Evolutionary conservation across 176 grass and related monocot species (phyloP).

Genomic region (Chrysopogon serrulatus): DNA sequence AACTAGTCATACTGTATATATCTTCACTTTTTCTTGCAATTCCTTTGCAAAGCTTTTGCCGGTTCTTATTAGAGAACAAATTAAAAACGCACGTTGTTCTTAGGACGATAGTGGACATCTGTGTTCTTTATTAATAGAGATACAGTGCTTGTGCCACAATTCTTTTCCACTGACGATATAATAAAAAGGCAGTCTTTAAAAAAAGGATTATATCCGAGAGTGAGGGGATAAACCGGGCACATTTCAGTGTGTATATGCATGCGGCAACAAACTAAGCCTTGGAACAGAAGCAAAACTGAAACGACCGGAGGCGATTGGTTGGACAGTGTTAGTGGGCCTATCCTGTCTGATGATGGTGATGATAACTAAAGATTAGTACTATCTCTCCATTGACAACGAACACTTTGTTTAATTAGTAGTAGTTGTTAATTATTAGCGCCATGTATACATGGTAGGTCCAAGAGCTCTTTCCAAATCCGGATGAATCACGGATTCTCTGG

Average conservation of each 20-base stretch:
- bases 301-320: constrained; percentile 7
- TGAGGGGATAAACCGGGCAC: not conserved
- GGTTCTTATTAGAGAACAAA: not conserved
- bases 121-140: not conserved
- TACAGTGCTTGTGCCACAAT: constrained; percentile 20
- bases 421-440: not conserved
- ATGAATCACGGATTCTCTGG: not conserved
- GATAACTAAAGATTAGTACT: not conserved
- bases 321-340: constrained; percentile 10
- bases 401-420: not conserved
- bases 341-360: not conserved
- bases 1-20: not conserved
- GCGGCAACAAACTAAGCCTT: not conserved
- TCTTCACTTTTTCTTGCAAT: not conserved
- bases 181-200: not conserved
- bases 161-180: not conserved
- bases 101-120: not conserved
- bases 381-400: not conserved
- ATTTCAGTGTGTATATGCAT: not conserved
- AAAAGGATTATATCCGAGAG: not conserved
- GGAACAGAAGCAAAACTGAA: constrained; percentile 9
- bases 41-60: not conserved
- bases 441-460: not conserved
- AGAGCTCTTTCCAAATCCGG: not conserved
- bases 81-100: not conserved